These are phyloP conservation scores for Discostella stelligeroides DNA, from an alignment of 108 stramenopile species.

Conservation along the genomic window DNA sequence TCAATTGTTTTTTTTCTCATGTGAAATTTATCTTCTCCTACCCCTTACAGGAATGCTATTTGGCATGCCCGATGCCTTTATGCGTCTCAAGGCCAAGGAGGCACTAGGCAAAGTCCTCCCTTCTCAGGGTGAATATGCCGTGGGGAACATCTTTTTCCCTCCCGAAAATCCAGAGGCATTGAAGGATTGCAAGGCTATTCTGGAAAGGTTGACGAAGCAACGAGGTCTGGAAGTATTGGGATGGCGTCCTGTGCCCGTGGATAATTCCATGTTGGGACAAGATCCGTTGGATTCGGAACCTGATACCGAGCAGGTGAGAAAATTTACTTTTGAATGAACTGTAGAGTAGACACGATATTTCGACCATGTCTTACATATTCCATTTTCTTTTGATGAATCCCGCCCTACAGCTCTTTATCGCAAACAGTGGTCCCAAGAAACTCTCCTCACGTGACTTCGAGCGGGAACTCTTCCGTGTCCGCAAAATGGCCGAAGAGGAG, in stretches of 20 bases:
- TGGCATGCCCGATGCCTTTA: constrained; percentile 96
- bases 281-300: constrained; percentile 93
- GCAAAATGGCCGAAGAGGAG: constrained; percentile 88
- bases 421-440: constrained; percentile 52
- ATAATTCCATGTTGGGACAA: constrained; percentile 90
- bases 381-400: not conserved
- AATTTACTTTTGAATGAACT: not conserved
- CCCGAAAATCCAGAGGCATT: constrained; percentile 77
- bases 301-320: constrained; percentile 73
- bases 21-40: not conserved
- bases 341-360: not conserved
- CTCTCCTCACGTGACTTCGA: constrained; percentile 79
- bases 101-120: constrained; percentile 82
- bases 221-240: constrained; percentile 82
- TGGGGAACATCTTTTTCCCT: constrained; percentile 94
- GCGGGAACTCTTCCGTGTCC: constrained; percentile 87
- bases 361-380: not conserved
- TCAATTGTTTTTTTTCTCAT: no score
- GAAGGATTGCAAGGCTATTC: constrained; percentile 77
- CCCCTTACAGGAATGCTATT: constrained; percentile 81
- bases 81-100: constrained; percentile 84
- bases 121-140: constrained; percentile 85
- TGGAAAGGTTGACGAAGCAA: constrained; percentile 81
- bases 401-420: constrained; percentile 61
- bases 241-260: constrained; percentile 88